These are phyloP conservation scores for Cutaneotrichosporon sp. DNA, from an alignment of 1,284 basidiomycete species.

Conservation along the genomic window DNA sequence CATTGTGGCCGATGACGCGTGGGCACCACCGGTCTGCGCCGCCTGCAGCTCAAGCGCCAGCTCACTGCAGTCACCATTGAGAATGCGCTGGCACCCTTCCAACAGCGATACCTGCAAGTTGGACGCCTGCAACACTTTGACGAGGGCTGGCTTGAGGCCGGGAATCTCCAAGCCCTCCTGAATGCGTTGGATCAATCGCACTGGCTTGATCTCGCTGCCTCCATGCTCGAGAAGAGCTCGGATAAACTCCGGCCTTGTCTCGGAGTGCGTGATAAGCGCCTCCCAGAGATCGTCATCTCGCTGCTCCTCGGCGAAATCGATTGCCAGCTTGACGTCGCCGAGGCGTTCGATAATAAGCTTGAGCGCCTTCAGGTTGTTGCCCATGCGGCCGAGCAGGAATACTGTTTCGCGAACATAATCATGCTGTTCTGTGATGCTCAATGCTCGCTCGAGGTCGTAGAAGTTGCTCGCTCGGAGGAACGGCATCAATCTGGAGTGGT, in stretches of 20 bases:
- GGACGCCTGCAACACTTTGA: slow-evolving; percentile 95
- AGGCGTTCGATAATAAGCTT: slow-evolving; percentile 92
- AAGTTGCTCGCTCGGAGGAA: slow-evolving; percentile 87
- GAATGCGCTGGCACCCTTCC: slow-evolving; percentile 81
- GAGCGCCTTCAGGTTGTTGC: slow-evolving; percentile 90
- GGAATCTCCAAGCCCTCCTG: slow-evolving; percentile 94
- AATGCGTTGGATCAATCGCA: slow-evolving; percentile 87
- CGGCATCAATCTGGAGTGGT: slow-evolving; percentile 71
- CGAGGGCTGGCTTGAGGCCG: slow-evolving; percentile 84
- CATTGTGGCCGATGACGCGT: slow-evolving; percentile 57
- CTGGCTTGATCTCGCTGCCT: slow-evolving; percentile 91
- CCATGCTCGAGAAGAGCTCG: slow-evolving; percentile 91
- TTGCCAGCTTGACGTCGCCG: slow-evolving; percentile 87
- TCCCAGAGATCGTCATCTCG: slow-evolving; percentile 98
- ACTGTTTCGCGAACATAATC: slow-evolving; percentile 96
- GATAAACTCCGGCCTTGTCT: slow-evolving; percentile 94
- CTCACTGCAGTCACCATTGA: slow-evolving; percentile 72
- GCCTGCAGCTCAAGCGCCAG: slow-evolving; percentile 65
- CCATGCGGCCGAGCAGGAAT: slow-evolving; percentile 93
- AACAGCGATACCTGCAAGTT: slow-evolving; percentile 79
- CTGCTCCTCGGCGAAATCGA: slow-evolving; percentile 97
- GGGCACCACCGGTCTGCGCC: slow-evolving; percentile 71
- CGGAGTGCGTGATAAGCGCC: slow-evolving; percentile 87
- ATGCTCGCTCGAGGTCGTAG: slow-evolving; percentile 92
- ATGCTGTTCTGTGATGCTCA: slow-evolving; percentile 64